Conservation (phyloP, 352 stramenopile species). For the Pythium aphanidermatum region DNA sequence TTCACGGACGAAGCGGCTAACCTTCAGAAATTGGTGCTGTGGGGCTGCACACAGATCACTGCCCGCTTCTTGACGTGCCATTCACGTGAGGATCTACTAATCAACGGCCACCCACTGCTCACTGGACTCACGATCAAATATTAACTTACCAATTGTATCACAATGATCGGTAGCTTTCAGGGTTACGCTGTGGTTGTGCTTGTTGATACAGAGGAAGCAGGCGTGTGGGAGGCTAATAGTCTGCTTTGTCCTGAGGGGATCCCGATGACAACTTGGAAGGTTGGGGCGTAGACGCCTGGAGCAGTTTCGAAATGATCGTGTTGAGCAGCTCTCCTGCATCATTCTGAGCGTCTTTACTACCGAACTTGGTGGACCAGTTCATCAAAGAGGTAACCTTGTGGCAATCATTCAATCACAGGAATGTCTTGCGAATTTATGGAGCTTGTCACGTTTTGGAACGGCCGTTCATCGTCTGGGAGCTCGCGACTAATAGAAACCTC, state of each 20-base stretch:
- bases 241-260: too few relatives aligned
- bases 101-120: conserved; percentile 60
- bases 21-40: conserved; percentile 47
- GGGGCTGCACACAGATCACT: conserved; percentile 79
- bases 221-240: too few relatives aligned
- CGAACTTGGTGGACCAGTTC: conserved; percentile 8
- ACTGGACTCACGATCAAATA: conserved; percentile 72
- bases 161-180: too few relatives aligned
- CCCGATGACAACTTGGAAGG: too few relatives aligned
- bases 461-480: conserved; percentile 26
- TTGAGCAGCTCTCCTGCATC: too few relatives aligned
- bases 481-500: conserved; percentile 19
- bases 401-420: conserved; percentile 21
- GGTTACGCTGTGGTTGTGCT: not conserved
- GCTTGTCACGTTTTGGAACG: conserved; percentile 25
- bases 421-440: conserved; percentile 26
- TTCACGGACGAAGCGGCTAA: conserved; percentile 45
- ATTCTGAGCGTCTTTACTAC: too few relatives aligned
- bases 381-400: conserved; percentile 28
- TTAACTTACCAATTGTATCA: conserved; percentile 17
- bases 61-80: conserved; percentile 66
- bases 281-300: too few relatives aligned
- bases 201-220: too few relatives aligned
- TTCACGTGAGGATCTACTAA: conserved; percentile 50
- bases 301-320: too few relatives aligned